Conservation (phyloP, 768 basidiomycete species). For the Mycena venus region DNA sequence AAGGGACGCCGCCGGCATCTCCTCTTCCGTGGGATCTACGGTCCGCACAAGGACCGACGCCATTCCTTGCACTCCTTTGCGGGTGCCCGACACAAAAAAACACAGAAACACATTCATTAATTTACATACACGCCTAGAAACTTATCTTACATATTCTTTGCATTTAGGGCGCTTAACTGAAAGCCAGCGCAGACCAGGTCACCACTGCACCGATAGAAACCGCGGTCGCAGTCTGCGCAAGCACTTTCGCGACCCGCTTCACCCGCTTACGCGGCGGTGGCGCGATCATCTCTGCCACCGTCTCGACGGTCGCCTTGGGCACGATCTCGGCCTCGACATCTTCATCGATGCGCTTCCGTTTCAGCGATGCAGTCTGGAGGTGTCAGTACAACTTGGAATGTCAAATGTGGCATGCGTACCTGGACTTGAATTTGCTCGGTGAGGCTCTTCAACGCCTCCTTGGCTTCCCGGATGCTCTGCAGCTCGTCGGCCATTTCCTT, state of each 20-base stretch:
- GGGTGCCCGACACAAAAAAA: not conserved
- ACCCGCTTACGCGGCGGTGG: conserved; percentile 59
- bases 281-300: conserved; percentile 25
- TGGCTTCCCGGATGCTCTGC: conserved; percentile 56
- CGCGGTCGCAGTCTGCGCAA: conserved; percentile 72
- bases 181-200: conserved; percentile 82
- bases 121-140: conserved; percentile 18
- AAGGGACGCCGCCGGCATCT: conserved; percentile 12
- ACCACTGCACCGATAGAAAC: conserved; percentile 78
- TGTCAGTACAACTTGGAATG: conserved; percentile 30
- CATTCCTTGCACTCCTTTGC: not conserved
- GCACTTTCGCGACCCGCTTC: conserved; percentile 55
- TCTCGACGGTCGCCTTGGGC: conserved; percentile 40
- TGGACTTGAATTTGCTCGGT: conserved; percentile 46
- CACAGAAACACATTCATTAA: not conserved
- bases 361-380: conserved; percentile 58
- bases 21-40: not conserved
- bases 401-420: conserved; percentile 41
- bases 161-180: conserved; percentile 52
- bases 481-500: conserved; percentile 62
- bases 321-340: conserved; percentile 56
- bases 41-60: not conserved
- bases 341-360: conserved; percentile 72
- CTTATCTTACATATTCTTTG: conserved; percentile 18
- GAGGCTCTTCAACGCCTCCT: conserved; percentile 50